Evolutionary conservation across 2,329 filamentous ascomycete species (phyloP), one percentile per base, ranked within the genome.

Genomic region (Grosmannia huntii): DNA sequence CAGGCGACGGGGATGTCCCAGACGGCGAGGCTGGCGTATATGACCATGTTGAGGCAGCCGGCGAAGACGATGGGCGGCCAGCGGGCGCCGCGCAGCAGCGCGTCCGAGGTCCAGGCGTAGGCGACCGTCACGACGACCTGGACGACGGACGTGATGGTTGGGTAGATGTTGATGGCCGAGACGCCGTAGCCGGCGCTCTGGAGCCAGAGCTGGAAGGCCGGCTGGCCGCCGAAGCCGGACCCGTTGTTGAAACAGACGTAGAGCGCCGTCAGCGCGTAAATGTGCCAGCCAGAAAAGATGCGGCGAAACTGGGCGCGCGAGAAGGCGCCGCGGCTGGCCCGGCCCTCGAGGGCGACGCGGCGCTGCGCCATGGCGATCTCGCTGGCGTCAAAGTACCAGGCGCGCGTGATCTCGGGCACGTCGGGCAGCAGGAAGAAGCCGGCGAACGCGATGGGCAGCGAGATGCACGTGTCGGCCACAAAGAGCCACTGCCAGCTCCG

Each of bases 161-260:
- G 80, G 57, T 80, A 81, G 0, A 75, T 71, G 63, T 83, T 76
- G 60, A 77, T 66, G 66, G 75, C 64, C 0, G 63, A 61, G n/a
- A 77, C 64, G 27, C 65, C 66, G 63, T 77, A 76, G 1, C 73
- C 73, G 55, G 73, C 62, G 0, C 65, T 63, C 64, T 78, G 77
- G 23, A 77, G 68, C 75, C 75, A 78, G 0, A 77, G 64, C 25
- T 72, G 64, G 62, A 86, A 86, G 0, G 79, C 75, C 0, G 83
- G 82, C 65, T 81, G 78, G 14, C 71, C 64, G 21, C 70, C 72
- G 27, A 61, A 62, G 33, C 59, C 62, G 50, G 21, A 33, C 2
- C 76, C 81, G 63, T 87, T 86, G 68, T 84, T 85, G 72, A 85
- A 86, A 49, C 79, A 76, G 65, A 86, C 74, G 65, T 86, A 87